Percentiles rank a stretch among this genome's conserved stretches.
Evolutionary conservation across 2,329 filamentous ascomycete species (phyloP).

Genomic region (Lojkania enalia): DNA sequence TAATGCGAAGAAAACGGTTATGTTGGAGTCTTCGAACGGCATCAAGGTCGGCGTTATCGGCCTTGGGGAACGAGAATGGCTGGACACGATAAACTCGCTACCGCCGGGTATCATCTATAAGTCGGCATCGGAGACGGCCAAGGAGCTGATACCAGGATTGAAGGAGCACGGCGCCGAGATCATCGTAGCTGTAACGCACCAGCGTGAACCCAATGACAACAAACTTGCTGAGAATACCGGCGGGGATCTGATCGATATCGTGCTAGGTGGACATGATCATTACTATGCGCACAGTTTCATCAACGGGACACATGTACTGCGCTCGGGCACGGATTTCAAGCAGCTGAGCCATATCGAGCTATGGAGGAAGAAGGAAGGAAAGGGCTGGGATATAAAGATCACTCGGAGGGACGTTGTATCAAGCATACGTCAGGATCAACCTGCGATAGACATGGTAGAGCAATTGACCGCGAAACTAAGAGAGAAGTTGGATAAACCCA

Average conservation of each 20-base stretch:
- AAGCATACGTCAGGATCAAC: constrained; percentile 65
- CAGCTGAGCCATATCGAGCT: constrained; percentile 87
- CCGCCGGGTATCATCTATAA: constrained; percentile 82
- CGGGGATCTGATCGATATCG: constrained; percentile 76
- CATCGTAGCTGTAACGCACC: constrained; percentile 80
- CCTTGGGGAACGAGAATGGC: constrained; percentile 83
- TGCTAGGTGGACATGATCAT: constrained; percentile 88
- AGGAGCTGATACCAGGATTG: constrained; percentile 72
- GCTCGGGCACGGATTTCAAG: constrained; percentile 89
- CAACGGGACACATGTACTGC: constrained; percentile 80
- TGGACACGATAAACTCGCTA: constrained; percentile 84
- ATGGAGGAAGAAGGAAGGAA: constrained; percentile 57
- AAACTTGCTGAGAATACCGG: constrained; percentile 76
- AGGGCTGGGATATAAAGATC: constrained; percentile 78
- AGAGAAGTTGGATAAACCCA: constrained; percentile 75
- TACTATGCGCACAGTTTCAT: constrained; percentile 79
- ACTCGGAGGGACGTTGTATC: constrained; percentile 73
- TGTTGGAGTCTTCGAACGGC: constrained; percentile 79
- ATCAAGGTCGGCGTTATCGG: constrained; percentile 86
- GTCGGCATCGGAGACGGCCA: constrained; percentile 75
- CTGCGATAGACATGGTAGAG: constrained; percentile 65
- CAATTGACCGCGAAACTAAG: constrained; percentile 73
- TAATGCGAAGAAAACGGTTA: constrained; percentile 72
- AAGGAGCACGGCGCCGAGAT: constrained; percentile 79
- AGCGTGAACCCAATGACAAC: constrained; percentile 85